Evolutionary conservation across 345 rosid species (phyloP).

Genomic region (Aquilaria malaccensis): DNA sequence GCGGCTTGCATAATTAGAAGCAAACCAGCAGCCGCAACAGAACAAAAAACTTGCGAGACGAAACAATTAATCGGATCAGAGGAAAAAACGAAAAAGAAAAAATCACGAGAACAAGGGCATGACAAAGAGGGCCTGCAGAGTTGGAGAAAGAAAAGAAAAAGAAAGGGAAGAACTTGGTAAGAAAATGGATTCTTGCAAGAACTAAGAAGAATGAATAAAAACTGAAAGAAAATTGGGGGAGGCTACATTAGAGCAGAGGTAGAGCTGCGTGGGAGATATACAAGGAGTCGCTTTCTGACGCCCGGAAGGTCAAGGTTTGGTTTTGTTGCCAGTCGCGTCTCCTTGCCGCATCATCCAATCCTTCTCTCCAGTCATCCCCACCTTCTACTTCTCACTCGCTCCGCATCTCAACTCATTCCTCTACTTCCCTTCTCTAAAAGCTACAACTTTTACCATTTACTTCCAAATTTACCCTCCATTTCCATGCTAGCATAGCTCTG

Average conservation of each 20-base stretch:
- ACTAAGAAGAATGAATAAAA: not conserved
- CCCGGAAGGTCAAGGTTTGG: too few relatives aligned
- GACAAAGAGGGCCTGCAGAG: not conserved
- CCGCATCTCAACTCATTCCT: too few relatives aligned
- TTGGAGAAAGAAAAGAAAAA: not conserved
- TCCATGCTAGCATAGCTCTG: too few relatives aligned
- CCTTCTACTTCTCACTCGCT: too few relatives aligned
- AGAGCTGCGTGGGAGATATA: too few relatives aligned
- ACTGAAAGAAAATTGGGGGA: too few relatives aligned
- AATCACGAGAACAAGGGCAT: not conserved
- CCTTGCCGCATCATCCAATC: slow-evolving; percentile 7
- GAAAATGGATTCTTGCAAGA: too few relatives aligned
- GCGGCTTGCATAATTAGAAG: slow-evolving; percentile 16
- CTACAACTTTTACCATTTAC: too few relatives aligned
- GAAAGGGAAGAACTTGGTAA: not conserved
- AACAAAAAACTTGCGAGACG: not conserved
- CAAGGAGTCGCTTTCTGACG: too few relatives aligned
- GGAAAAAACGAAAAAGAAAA: not conserved
- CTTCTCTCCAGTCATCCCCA: not conserved
- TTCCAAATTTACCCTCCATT: too few relatives aligned
- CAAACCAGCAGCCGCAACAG: slow-evolving; percentile 1
- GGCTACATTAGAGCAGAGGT: too few relatives aligned
- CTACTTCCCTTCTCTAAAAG: too few relatives aligned
- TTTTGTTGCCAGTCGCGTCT: not conserved
- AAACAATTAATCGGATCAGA: not conserved